Percentiles rank a stretch among this genome's conserved stretches.
phyloP scores from a whole-genome alignment of 1,284 basidiomycete species.

The Naganishia liquefaciens region DNA sequence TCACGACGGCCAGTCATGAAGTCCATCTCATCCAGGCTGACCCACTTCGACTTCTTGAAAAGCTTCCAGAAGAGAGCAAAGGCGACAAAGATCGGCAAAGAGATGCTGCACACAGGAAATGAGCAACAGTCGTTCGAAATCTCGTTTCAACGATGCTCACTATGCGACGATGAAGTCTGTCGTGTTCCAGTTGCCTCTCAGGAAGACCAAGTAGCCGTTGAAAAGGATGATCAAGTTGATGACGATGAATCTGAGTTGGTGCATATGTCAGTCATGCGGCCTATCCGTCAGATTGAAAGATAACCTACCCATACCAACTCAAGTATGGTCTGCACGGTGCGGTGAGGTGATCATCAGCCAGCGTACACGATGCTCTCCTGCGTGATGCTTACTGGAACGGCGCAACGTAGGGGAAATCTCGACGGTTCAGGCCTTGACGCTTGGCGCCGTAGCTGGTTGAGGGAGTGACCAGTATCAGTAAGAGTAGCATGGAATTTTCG shows the following conservation, averaged over 20 bases:
- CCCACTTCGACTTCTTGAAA: conserved; percentile 60
- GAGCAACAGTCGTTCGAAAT: background rate
- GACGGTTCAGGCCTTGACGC: conserved; percentile 63
- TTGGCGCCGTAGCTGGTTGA: conserved; percentile 58
- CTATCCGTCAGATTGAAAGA: conserved; percentile 12
- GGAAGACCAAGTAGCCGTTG: conserved; percentile 59
- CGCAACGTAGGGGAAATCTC: conserved; percentile 61
- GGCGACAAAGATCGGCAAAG: conserved; percentile 64
- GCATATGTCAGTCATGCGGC: background rate
- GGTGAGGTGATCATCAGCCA: too few species aligned
- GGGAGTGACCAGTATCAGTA: background rate
- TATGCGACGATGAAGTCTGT: conserved; percentile 53
- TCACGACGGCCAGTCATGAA: conserved; percentile 65
- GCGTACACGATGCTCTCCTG: too few species aligned
- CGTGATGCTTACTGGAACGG: conserved; percentile 54
- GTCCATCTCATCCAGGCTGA: conserved; percentile 63
- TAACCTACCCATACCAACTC: conserved; percentile 28
- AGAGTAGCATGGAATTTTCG: too few species aligned
- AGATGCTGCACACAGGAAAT: conserved; percentile 40
- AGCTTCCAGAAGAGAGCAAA: conserved; percentile 64
- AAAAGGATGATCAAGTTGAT: conserved; percentile 46
- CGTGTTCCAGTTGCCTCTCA: conserved; percentile 60
- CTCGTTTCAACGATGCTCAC: conserved; percentile 35
- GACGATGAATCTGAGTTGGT: conserved; percentile 38
- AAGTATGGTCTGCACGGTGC: conserved; percentile 19